Conservation (phyloP, 2,329 filamentous ascomycete species). For the Aspergillus sp. region DNA sequence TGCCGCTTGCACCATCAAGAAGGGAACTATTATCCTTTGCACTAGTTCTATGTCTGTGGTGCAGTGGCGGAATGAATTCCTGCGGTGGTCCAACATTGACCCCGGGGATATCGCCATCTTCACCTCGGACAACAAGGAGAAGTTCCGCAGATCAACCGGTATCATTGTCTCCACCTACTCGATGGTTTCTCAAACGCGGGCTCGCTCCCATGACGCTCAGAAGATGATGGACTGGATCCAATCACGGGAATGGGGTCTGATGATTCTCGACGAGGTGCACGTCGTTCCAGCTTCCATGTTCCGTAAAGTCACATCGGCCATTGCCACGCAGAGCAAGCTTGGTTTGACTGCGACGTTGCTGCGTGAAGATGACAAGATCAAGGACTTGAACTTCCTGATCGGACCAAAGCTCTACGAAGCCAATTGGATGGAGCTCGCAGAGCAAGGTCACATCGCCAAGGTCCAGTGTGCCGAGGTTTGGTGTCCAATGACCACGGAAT, state of each 20-base stretch:
- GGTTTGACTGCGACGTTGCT: constrained; percentile 91
- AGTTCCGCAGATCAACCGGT: constrained; percentile 83
- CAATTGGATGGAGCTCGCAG: constrained; percentile 98
- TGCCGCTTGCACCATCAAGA: constrained; percentile 95
- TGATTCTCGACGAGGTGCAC: constrained; percentile 97
- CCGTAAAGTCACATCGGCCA: constrained; percentile 84
- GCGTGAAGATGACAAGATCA: constrained; percentile 97
- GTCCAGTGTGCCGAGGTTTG: constrained; percentile 98
- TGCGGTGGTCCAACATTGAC: constrained; percentile 99
- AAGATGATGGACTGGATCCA: constrained; percentile 97
- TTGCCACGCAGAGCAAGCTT: constrained; percentile 93
- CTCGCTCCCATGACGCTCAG: constrained; percentile 85
- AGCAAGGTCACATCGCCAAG: constrained; percentile 93
- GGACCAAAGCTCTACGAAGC: constrained; percentile 97
- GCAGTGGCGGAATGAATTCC: constrained; percentile 93
- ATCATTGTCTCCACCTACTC: constrained; percentile 98
- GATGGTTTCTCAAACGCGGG: constrained; percentile 92
- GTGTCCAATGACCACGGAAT: constrained; percentile 99
- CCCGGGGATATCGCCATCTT: constrained; percentile 93
- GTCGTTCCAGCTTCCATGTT: constrained; percentile 97
- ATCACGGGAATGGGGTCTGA: constrained; percentile 89
- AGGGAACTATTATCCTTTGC: constrained; percentile 90
- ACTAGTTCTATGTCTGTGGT: constrained; percentile 98
- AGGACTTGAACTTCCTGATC: constrained; percentile 94
- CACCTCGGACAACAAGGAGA: constrained; percentile 86